Base-by-base conservation (phyloP, 345 rosid genomes). In the Jatropha curcas region DNA sequence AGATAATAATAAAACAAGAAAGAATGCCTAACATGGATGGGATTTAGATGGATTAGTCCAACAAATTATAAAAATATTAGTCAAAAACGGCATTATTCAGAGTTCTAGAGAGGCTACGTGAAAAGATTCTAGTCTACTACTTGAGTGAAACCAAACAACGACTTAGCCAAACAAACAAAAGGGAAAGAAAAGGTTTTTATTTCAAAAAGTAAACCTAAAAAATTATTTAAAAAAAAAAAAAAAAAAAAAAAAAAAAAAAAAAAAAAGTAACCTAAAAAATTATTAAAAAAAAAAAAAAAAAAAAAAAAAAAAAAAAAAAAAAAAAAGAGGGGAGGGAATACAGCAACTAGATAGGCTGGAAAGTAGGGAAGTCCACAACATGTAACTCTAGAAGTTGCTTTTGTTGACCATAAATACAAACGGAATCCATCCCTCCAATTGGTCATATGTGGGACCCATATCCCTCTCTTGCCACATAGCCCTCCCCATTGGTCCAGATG, bases 381-480 rank as follows among this genome's bases (percentile, higher is more conserved):
- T 31, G 48, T 0, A 68, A 53, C 45, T n/a, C n/a, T 2, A 14
- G 41, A 25, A 82, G 86, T 62, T 76, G 86, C 72, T 73, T 82
- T 85, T 83, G 74, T 84, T 79, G 89, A 82, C 87, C 58, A 62
- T 20, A n/a, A n/a, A n/a, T n/a, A 43, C 0, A 13, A 33, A 53
- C 12, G 13, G 20, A 7, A 66, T 33, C 43, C 66, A 63, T 30
- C 28, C 27, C 63, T 7, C 34, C 67, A 72, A 62, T 39, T 73
- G 74, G 62, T 52, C 1, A 39, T 14, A 10, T 45, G 25, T 56
- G 77, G 79, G 62, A 13, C 74, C 78, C 76, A 70, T 75, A 60
- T 46, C 25, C 70, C 28, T 76, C 83, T 80, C 76, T 65, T 57
- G 69, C 86, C 88, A 81, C 81, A 75, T 65, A 76, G 60, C 76